Base-by-base conservation (phyloP, 495 filamentous ascomycete species). In the Xylaria castorea region DNA sequence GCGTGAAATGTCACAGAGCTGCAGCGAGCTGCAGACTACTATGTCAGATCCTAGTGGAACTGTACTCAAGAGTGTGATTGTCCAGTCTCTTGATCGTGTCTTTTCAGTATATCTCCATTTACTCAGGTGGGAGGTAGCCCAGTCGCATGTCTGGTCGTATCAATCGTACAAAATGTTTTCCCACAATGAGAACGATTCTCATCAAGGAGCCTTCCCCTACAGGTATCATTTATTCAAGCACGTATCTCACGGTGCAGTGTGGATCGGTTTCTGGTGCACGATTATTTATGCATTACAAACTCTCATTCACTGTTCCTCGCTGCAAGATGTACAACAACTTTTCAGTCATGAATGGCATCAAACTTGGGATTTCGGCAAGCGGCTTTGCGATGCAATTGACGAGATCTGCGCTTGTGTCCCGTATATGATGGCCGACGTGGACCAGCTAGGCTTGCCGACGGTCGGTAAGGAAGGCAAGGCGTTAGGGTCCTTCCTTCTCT, bases 181-280 rank as follows among this genome's bases (percentile, higher is more conserved):
- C 12, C 61, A 2, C 1, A 38, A 44, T 20, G 61, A 40, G 8
- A 9, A 30, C 1, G 22, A 44, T 27, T 18, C 22, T 5, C 3
- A 16, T n/a, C 61, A 40, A 16, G 30, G 7, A 20, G n/a, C 42
- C 12, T 48, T 46, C 42, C 62, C 62, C 16, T 27, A 20, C 22
- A 48, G 32, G 42, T 65, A 65, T 34, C 40, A 65, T 50, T 11
- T 65, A 40, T 65, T 65, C 40, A 65, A 48, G 27, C 27, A 48
- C 25, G 6, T 65, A 32, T 27, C 42, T 34, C 62, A 65, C 32
- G 62, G 62, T 3, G 62, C 22, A 1, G 50, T 65, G 40, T 65
- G 62, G 62, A 65, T 65, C 9, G 44, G 62, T 16, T 65, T 65
- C 11, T 65, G 62, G 62, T 65, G 62, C 42, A 65, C 62, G 16